Base-by-base conservation (phyloP, 768 basidiomycete genomes). In the Xanthoconium stramineum region DNA sequence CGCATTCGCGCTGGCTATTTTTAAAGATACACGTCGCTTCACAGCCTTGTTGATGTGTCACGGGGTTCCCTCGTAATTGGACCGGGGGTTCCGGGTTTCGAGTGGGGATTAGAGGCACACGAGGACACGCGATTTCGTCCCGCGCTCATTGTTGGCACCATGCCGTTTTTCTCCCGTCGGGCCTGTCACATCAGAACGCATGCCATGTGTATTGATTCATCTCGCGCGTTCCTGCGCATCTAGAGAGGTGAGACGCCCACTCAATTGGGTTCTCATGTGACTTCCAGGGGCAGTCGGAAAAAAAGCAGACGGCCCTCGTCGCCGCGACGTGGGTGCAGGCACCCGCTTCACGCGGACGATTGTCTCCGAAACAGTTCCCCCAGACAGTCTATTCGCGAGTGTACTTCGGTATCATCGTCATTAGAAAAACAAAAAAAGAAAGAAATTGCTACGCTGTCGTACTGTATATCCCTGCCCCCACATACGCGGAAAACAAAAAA, bases 381-480 rank as follows among this genome's bases (percentile, higher is more conserved):
- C 65, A 40, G 65, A 65, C 65, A 65, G 65, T 51, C 65, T 37
- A 37, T 33, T 33, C 19, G 19, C 8, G 33, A 32, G 5, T 20
- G 6, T 46, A 11, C n/a, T 36, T 58, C 49, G 58, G 58, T 52
- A 47, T 62, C 56, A 53, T 68, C 53, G 59, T 72, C 59, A 67
- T 70, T 70, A 69, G 35, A 55, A n/a, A 43, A 52, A 51, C 57
- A 60, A 39, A 46, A 56, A 33, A 17, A 36, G 24, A 32, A 17
- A 20, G 32, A 43, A 24, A 9, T 9, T 19, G 59, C 59, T 68
- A 61, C 50, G 45, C 53, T 64, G 57, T 68, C 66, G 55, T 70
- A 70, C 57, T 60, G 66, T 71, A 69, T 65, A 63, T 61, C 63
- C 63, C 58, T 56, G 47, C 51, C 48, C 54, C 52, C 55, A 60